phyloP scores from a whole-genome alignment of 371 early-diverging fungal genomes.

The Mucor piriformis region DNA sequence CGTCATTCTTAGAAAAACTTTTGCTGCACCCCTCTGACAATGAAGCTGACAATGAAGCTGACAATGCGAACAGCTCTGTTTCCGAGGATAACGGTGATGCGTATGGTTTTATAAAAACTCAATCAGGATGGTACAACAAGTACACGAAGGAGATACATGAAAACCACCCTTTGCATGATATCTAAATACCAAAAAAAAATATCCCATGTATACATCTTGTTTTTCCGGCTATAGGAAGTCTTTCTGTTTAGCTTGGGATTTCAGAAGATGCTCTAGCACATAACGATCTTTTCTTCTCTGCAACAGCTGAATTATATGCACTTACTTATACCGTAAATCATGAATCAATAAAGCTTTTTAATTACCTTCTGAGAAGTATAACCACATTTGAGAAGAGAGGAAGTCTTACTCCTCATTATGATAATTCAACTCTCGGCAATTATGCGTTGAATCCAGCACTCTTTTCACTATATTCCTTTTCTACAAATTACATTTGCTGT shows the following conservation, averaged over 20 bases:
- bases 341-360: slow-evolving; percentile 1
- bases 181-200: slow-evolving; percentile 8
- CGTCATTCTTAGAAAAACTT: slow-evolving; percentile 13
- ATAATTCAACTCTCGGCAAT: too few relatives aligned
- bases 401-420: too few relatives aligned
- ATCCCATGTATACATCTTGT: not conserved
- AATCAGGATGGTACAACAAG: slow-evolving; percentile 14
- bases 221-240: too few relatives aligned
- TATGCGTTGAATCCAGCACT: too few relatives aligned
- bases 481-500: too few relatives aligned
- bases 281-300: not conserved
- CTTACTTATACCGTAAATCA: not conserved
- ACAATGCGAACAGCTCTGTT: slow-evolving; percentile 4
- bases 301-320: not conserved
- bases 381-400: not conserved
- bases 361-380: not conserved
- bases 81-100: slow-evolving; percentile 9
- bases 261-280: not conserved
- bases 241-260: too few relatives aligned
- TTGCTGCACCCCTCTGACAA: slow-evolving; percentile 4
- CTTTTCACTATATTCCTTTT: too few relatives aligned
- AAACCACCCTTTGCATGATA: slow-evolving; percentile 13
- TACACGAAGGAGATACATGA: slow-evolving; percentile 11
- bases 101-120: slow-evolving; percentile 13
- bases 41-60: slow-evolving; percentile 6